These are phyloP conservation scores for Xylariaceae sp. DNA, from an alignment of 2,329 filamentous ascomycete genomes.

Conservation along the genomic window DNA sequence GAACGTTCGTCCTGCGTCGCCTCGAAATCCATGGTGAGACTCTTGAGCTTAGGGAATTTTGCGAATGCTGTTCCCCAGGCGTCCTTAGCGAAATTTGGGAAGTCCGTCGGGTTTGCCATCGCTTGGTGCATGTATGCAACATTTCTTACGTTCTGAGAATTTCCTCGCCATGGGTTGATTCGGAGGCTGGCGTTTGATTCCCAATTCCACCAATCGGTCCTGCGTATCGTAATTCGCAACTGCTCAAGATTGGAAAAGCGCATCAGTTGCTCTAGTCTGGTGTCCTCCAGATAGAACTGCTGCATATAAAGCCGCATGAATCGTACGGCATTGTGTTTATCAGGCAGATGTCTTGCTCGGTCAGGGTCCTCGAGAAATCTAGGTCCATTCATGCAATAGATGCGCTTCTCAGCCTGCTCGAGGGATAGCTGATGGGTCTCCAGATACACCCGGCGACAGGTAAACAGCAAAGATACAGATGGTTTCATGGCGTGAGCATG, in stretches of 20 bases:
- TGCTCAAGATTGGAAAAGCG: slow-evolving; percentile 21
- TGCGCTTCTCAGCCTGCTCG: slow-evolving; percentile 26
- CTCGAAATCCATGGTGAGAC: slow-evolving; percentile 23
- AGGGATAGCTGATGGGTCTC: slow-evolving; percentile 30
- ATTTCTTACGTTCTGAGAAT: neutral
- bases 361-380: neutral
- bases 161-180: slow-evolving; percentile 23
- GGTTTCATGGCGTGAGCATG: slow-evolving; percentile 22
- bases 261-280: slow-evolving; percentile 6
- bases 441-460: slow-evolving; percentile 33
- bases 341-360: neutral
- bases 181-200: slow-evolving; percentile 25
- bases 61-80: slow-evolving; percentile 21
- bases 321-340: slow-evolving; percentile 3
- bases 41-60: slow-evolving; percentile 18
- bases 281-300: slow-evolving; percentile 25
- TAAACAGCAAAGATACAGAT: slow-evolving; percentile 26
- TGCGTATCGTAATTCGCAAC: slow-evolving; percentile 32
- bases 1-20: slow-evolving; percentile 15
- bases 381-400: slow-evolving; percentile 24
- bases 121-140: slow-evolving; percentile 12
- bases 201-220: slow-evolving; percentile 35
- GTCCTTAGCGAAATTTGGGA: slow-evolving; percentile 7
- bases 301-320: slow-evolving; percentile 18
- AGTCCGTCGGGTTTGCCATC: slow-evolving; percentile 10